These are phyloP conservation scores for Mortierella hygrophila DNA, from an alignment of 192 early-diverging fungal genomes.

Conservation along the genomic window DNA sequence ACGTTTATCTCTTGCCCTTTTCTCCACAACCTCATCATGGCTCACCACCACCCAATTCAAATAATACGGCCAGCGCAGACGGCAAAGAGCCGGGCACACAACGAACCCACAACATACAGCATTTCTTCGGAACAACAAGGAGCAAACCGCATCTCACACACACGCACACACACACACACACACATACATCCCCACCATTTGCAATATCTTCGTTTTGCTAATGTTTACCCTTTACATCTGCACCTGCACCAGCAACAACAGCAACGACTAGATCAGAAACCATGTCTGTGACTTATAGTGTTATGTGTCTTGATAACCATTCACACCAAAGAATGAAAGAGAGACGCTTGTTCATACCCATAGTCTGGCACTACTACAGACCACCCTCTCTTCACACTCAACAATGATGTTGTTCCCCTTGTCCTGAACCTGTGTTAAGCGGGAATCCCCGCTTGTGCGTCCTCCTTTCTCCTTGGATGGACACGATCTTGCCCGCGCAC, in stretches of 20 bases:
- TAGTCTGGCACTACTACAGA: too few relatives aligned
- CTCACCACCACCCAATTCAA: background rate
- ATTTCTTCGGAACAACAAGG: slow-evolving; percentile 3
- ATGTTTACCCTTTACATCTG: too few relatives aligned
- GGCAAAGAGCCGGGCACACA: background rate
- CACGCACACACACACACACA: background rate
- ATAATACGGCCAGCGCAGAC: too few relatives aligned
- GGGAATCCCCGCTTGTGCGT: slow-evolving; percentile 1
- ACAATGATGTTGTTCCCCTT: background rate
- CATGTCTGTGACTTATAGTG: too few relatives aligned
- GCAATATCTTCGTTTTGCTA: background rate
- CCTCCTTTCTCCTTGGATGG: background rate
- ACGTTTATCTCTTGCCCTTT: background rate
- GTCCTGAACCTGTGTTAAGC: background rate
- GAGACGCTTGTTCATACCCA: too few relatives aligned
- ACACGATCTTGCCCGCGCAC: background rate
- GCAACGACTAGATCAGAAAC: too few relatives aligned
- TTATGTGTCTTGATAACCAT: too few relatives aligned
- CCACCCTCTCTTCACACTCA: background rate
- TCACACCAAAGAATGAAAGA: too few relatives aligned
- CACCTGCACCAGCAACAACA: too few relatives aligned
- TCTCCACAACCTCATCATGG: slow-evolving; percentile 4
- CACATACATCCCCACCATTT: background rate
- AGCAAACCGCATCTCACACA: background rate
- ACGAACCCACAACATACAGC: background rate